These are phyloP conservation scores for Pyricularia pennisetigena DNA, from an alignment of 2,329 filamentous ascomycete species.

Conservation along the genomic window DNA sequence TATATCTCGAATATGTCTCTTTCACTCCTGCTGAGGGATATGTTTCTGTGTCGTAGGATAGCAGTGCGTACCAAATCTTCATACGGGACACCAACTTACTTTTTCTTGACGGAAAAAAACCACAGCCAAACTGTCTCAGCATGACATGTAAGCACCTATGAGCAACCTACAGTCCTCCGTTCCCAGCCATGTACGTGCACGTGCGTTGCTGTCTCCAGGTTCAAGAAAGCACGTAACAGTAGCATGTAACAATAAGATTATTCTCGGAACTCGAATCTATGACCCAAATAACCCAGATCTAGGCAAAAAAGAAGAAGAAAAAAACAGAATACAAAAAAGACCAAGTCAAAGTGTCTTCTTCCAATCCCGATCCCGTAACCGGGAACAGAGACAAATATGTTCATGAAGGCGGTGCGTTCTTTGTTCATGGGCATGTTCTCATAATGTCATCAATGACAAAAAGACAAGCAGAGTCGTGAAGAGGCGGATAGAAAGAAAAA, in stretches of 20 bases:
- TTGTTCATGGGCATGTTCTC: background rate
- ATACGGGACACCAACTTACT: no score
- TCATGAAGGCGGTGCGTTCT: background rate
- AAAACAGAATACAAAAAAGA: background rate
- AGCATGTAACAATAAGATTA: background rate
- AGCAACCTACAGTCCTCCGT: no score
- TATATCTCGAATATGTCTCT: no score
- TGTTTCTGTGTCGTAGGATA: no score
- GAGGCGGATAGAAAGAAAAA: background rate
- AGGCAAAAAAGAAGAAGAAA: background rate
- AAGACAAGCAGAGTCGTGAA: background rate
- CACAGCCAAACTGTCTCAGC: background rate
- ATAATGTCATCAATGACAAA: background rate
- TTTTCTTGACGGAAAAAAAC: no score
- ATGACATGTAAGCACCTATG: background rate
- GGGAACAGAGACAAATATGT: background rate
- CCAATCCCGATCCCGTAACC: background rate
- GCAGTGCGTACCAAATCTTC: no score
- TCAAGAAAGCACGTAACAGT: no score
- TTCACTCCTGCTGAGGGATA: no score
- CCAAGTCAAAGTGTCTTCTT: background rate
- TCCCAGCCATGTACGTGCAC: no score
- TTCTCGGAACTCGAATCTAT: background rate
- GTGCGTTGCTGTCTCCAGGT: no score
- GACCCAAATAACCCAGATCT: background rate